phyloP scores from a whole-genome alignment of 345 rosid species.

The Arabis hirsuta region DNA sequence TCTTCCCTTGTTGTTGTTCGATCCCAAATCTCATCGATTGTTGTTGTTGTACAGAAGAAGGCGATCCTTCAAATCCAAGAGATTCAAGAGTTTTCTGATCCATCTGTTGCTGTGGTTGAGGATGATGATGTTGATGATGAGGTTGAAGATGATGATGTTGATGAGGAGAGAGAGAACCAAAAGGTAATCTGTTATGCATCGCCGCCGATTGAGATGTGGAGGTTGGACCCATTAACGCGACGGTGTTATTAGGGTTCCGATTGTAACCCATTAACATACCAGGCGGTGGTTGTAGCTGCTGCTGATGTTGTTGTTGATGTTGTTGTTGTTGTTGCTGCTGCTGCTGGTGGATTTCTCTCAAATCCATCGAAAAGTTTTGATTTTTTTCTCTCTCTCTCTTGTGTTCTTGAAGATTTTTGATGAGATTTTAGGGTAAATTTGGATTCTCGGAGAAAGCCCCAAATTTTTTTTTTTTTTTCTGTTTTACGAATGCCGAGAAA shows the following conservation, averaged over 20 bases:
- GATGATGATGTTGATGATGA: conserved; percentile 27
- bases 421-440: conserved; percentile 14
- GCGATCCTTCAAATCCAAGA: conserved; percentile 70
- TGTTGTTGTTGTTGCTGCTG: conserved; percentile 38
- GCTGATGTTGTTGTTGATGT: conserved; percentile 20
- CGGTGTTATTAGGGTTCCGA: conserved; percentile 48
- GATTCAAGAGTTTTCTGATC: conserved; percentile 51
- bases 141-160: conserved; percentile 40
- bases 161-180: conserved; percentile 34
- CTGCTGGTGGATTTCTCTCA: conserved; percentile 51
- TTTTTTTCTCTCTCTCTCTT: neutral
- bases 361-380: conserved; percentile 49
- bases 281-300: conserved; percentile 35
- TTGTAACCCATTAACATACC: conserved; percentile 47
- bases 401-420: neutral
- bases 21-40: conserved; percentile 47
- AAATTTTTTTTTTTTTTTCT: neutral
- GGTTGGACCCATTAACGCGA: conserved; percentile 39
- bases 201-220: conserved; percentile 38
- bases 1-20: conserved; percentile 52
- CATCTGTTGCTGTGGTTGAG: conserved; percentile 40
- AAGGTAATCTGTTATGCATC: conserved; percentile 41
- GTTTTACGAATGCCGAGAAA: conserved; percentile 46
- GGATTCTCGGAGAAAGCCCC: neutral
- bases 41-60: conserved; percentile 43